phyloP scores from a whole-genome alignment of 768 basidiomycete species.

The Lanmaoa pseudosensibilis region DNA sequence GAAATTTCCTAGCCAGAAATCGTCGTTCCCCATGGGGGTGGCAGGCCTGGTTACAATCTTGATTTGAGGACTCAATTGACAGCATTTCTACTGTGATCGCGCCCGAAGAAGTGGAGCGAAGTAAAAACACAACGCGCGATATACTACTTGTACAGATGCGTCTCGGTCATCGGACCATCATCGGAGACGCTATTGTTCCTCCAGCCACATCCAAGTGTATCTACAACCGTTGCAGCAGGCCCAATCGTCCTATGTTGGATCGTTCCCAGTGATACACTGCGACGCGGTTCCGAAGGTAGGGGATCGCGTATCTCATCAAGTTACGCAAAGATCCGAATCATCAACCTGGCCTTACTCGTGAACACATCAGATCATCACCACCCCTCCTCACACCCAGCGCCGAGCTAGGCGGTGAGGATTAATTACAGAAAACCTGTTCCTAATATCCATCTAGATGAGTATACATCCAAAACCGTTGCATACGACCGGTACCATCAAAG shows the following conservation, averaged over 20 bases:
- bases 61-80: too few species aligned
- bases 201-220: too few species aligned
- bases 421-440: neutral
- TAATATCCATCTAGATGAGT: neutral
- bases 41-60: too few species aligned
- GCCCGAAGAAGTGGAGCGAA: too few species aligned
- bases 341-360: neutral
- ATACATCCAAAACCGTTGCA: neutral
- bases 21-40: too few species aligned
- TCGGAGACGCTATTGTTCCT: too few species aligned
- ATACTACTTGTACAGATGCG: too few species aligned
- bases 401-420: neutral
- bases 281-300: neutral
- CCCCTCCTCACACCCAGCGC: neutral
- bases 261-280: neutral
- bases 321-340: neutral
- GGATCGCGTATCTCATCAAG: neutral
- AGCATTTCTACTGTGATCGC: too few species aligned
- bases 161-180: too few species aligned
- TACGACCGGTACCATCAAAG: too few species aligned
- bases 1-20: too few species aligned
- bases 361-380: neutral
- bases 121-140: too few species aligned
- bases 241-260: neutral
- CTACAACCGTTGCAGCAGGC: neutral